Conservation (phyloP, 441 rosid species). For the Adansonia gregorii region DNA sequence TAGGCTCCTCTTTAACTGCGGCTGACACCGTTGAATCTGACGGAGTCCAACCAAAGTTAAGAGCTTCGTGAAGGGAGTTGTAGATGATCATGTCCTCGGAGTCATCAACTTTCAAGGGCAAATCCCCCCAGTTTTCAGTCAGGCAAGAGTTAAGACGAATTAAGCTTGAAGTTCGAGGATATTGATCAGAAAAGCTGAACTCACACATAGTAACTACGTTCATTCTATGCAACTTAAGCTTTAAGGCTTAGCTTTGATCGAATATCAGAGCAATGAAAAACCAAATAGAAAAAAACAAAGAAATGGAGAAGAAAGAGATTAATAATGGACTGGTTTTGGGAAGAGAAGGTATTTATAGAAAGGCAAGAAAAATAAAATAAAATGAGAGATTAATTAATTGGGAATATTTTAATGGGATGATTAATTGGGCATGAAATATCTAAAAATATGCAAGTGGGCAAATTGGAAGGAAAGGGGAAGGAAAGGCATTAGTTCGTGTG, state of each 20-base stretch:
- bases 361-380: not conserved
- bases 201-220: constrained; percentile 18
- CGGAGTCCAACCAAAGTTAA: constrained; percentile 40
- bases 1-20: constrained; percentile 28
- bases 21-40: constrained; percentile 15
- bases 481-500: not conserved
- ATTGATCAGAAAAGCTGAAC: constrained; percentile 24
- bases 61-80: constrained; percentile 48
- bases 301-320: not conserved
- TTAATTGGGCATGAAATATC: constrained; percentile 5
- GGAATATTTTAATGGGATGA: no score
- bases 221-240: not conserved
- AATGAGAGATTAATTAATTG: not conserved
- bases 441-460: constrained; percentile 28
- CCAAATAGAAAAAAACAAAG: not conserved
- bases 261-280: not conserved
- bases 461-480: not conserved
- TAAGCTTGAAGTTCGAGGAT: constrained; percentile 29
- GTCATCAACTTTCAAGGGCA: constrained; percentile 41
- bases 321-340: not conserved
- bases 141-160: constrained; percentile 30
- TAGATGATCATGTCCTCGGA: constrained; percentile 40
- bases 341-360: constrained; percentile 13
- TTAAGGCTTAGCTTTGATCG: not conserved
- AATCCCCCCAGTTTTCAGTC: constrained; percentile 41